phyloP scores from a whole-genome alignment of 805 yeast genomes.

The Ogataea nitratoaversa region DNA sequence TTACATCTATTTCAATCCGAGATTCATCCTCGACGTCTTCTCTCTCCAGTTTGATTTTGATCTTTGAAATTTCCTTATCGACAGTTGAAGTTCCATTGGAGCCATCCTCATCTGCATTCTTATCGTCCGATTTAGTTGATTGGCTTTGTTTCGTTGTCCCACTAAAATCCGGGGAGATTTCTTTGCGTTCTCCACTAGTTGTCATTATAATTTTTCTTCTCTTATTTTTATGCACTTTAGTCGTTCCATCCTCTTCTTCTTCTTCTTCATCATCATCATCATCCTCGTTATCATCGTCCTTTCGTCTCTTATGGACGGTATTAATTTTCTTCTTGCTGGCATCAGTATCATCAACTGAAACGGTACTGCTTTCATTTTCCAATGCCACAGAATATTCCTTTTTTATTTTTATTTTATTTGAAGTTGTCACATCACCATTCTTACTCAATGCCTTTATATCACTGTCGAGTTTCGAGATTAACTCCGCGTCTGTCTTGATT shows the following conservation, averaged over 20 bases:
- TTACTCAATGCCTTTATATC: slow-evolving; percentile 5
- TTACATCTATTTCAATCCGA: too few species aligned
- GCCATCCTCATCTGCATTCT: slow-evolving; percentile 3
- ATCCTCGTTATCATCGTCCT: background rate
- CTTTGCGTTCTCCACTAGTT: slow-evolving; percentile 20
- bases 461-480: slow-evolving; percentile 20
- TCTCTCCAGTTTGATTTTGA: background rate
- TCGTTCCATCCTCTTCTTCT: slow-evolving; percentile 17
- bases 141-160: too few species aligned
- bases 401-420: slow-evolving; percentile 6
- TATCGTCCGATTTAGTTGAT: too few species aligned
- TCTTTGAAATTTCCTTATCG: slow-evolving; percentile 2
- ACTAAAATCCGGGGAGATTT: slow-evolving; percentile 14
- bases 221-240: slow-evolving; percentile 17
- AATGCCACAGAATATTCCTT: slow-evolving; percentile 8
- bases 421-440: background rate
- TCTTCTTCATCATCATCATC: slow-evolving; percentile 9
- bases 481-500: slow-evolving; percentile 22
- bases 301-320: background rate
- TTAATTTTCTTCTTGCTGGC: slow-evolving; percentile 3
- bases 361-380: background rate
- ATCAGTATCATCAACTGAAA: slow-evolving; percentile 2
- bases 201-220: slow-evolving; percentile 18
- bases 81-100: background rate
- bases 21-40: background rate